Evolutionary conservation across 331 rosid genomes (phyloP), one percentile per base, ranked within the genome.

Genomic region (Saraca asoca): DNA sequence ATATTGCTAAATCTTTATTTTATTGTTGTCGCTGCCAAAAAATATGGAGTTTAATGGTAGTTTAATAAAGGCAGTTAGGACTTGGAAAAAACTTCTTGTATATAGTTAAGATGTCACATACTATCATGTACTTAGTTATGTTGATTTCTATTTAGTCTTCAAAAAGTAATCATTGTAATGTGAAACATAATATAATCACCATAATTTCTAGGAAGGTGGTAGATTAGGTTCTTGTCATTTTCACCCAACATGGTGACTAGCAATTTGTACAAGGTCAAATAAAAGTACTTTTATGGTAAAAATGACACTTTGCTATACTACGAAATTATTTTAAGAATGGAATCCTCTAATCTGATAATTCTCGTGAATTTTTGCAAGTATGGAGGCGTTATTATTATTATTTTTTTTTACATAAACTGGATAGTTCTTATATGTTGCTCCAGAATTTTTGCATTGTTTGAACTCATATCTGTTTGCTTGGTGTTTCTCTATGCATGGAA

Each of bases 401-500:
- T n/a, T n/a, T n/a, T n/a, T n/a, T 54, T 54, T 20, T 8, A 20
- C 14, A 1, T n/a, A 39, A 78, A 62, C 13, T 16, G 14, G 34
- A 16, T 64, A 35, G 48, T 58, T 29, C 16, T 69, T 69, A 9
- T n/a, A 17, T 38, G 34, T 60, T 34, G 45, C n/a, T 49, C 16
- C 41, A 51, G 7, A n/a, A n/a, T 24, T 24, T 24, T 3, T 24
- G 3, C 31, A 24, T 24, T 24, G 31, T 24, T 24, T 24, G 2
- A 24, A 24, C 31, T 24, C 31, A 24, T 24, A 1, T 24, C 31
- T 24, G 3, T 24, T 24, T 24, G 31, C 31, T 3, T 24, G 31
- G 3, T 24, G 31, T 24, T 24, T 24, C 31, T 24, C 31, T 24
- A 24, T 24, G 31, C 31, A 24, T 24, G 31, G 31, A 24, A 24